Evolutionary conservation across 331 rosid genomes (phyloP).

Genomic region (Stylosanthes scabra): DNA sequence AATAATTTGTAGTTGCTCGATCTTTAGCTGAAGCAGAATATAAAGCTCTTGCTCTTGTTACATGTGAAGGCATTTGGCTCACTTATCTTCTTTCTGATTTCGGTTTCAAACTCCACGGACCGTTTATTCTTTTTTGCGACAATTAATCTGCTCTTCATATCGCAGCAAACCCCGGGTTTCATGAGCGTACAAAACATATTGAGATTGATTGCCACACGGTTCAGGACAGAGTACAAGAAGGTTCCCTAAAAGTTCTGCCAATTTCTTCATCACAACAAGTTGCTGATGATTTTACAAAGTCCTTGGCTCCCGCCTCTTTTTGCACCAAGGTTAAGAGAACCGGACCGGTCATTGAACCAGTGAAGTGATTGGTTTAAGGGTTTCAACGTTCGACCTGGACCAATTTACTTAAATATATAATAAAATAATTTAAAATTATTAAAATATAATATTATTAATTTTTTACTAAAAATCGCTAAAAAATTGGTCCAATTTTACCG

Average conservation of each 20-base stretch:
- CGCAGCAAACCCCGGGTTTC: background rate
- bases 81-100: background rate
- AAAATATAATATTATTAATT: too few relatives aligned
- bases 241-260: background rate
- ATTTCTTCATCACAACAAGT: background rate
- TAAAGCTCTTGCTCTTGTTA: background rate
- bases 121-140: background rate
- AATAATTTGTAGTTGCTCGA: background rate
- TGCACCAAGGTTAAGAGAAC: too few relatives aligned
- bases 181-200: background rate
- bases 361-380: too few relatives aligned
- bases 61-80: background rate
- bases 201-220: background rate
- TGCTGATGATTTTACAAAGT: background rate
- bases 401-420: too few relatives aligned
- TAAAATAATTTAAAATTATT: too few relatives aligned
- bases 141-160: background rate
- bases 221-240: background rate
- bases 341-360: too few relatives aligned
- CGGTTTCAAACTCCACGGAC: fast-evolving
- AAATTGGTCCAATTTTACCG: too few relatives aligned
- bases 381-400: too few relatives aligned
- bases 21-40: background rate
- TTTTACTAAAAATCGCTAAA: too few relatives aligned
- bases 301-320: background rate